These are phyloP conservation scores for Akanthomyces dipterigenus DNA, from an alignment of 2,329 filamentous ascomycete genomes.

Conservation along the genomic window DNA sequence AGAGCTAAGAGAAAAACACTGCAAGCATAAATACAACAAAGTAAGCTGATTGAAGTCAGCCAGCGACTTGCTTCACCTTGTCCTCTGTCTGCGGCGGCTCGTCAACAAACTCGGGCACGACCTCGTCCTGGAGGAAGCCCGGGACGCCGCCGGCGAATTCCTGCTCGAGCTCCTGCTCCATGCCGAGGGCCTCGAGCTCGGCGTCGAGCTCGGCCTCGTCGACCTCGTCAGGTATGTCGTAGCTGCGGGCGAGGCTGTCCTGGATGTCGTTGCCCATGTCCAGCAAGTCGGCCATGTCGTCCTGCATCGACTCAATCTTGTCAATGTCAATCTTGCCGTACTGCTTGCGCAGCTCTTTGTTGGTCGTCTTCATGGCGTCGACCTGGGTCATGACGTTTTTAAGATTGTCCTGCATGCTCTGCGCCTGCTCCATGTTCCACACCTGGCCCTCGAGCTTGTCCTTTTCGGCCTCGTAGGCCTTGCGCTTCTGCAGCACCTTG, in stretches of 20 bases:
- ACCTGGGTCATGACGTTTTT: slow-evolving; percentile 98
- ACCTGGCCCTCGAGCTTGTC: slow-evolving; percentile 91
- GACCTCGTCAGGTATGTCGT: slow-evolving; percentile 94
- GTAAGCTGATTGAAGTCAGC: slow-evolving; percentile 25
- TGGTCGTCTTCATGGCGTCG: slow-evolving; percentile 94
- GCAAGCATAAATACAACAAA: not conserved
- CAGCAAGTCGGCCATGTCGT: slow-evolving; percentile 98
- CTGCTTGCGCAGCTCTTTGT: slow-evolving; percentile 85
- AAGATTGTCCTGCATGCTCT: slow-evolving; percentile 97
- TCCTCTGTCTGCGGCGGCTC: slow-evolving; percentile 67
- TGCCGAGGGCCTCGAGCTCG: slow-evolving; percentile 86
- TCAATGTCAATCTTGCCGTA: slow-evolving; percentile 97
- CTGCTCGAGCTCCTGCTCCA: slow-evolving; percentile 85
- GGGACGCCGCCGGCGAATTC: slow-evolving; percentile 62
- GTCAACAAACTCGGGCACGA: slow-evolving; percentile 83
- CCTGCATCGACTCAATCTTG: slow-evolving; percentile 95
- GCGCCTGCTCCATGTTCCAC: slow-evolving; percentile 99
- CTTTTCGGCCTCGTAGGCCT: slow-evolving; percentile 88
- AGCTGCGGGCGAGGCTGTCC: slow-evolving; percentile 82
- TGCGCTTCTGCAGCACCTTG: slow-evolving; percentile 87
- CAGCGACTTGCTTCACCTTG: slow-evolving; percentile 77
- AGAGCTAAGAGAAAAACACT: not conserved
- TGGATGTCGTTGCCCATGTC: slow-evolving; percentile 98
- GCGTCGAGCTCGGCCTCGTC: slow-evolving; percentile 95
- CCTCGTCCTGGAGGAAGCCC: slow-evolving; percentile 83